Evolutionary conservation across 192 early-diverging fungal species (phyloP).

Genomic region (Entomortierella chlamydospora): DNA sequence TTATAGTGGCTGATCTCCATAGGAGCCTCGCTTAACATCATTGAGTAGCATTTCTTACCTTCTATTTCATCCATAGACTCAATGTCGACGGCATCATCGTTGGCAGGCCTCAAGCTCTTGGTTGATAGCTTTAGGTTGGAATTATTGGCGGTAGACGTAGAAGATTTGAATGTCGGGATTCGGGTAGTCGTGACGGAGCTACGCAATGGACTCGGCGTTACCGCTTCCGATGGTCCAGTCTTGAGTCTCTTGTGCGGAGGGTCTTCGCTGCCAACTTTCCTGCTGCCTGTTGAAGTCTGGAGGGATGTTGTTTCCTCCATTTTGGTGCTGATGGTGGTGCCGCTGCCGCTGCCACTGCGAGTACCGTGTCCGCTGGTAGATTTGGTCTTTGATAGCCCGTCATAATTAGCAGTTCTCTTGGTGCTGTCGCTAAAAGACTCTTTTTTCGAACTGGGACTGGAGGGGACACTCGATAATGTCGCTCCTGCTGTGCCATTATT

Average conservation of each 20-base stretch:
- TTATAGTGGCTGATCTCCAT: too few species aligned
- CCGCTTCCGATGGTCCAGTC: neutral
- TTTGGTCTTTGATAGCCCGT: neutral
- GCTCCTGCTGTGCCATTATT: neutral
- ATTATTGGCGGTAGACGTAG: neutral
- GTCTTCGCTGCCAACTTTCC: neutral
- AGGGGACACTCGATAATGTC: neutral
- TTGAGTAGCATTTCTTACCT: neutral
- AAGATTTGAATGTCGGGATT: neutral
- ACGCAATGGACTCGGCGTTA: conserved; percentile 8
- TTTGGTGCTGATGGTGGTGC: neutral
- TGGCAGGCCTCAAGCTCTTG: neutral
- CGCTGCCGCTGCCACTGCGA: neutral
- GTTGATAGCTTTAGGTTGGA: neutral
- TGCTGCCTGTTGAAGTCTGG: neutral
- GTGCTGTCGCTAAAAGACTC: neutral
- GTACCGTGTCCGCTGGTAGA: neutral
- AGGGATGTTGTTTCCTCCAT: neutral
- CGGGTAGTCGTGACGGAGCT: conserved; percentile 2
- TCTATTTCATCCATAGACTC: neutral
- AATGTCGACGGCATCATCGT: neutral
- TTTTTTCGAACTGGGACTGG: neutral
- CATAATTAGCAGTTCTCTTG: neutral
- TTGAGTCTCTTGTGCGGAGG: conserved; percentile 4
- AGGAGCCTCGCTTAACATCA: too few species aligned